Base-by-base conservation (phyloP, 2,329 filamentous ascomycete species). In the Ustilaginoidea virens region DNA sequence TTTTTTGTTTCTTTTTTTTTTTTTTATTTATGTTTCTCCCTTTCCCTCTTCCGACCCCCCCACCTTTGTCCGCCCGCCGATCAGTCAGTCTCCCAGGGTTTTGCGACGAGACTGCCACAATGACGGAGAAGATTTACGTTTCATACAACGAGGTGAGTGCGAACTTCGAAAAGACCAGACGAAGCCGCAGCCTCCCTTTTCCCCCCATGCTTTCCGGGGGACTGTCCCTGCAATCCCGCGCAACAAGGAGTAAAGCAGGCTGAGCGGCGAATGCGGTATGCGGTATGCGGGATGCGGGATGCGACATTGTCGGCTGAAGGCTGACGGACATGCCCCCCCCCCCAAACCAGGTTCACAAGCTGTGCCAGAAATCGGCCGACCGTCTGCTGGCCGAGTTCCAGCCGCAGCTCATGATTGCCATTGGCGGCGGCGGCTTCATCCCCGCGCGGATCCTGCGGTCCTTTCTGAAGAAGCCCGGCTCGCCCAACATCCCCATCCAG, bases 281-380 rank as follows among this genome's bases (percentile, higher is more conserved):
- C n/a, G n/a, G n/a, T n/a, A n/a, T n/a, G n/a, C n/a, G n/a, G n/a
- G n/a, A n/a, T n/a, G n/a, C n/a, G n/a, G n/a, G n/a, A n/a, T n/a
- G n/a, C n/a, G n/a, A n/a, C n/a, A n/a, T n/a, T n/a, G n/a, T n/a
- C n/a, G n/a, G n/a, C n/a, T n/a, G n/a, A n/a, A n/a, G n/a, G n/a
- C n/a, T n/a, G n/a, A n/a, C n/a, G n/a, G n/a, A n/a, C n/a, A n/a
- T n/a, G n/a, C n/a, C n/a, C n/a, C n/a, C n/a, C n/a, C n/a, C n/a
- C n/a, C n/a, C n/a, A n/a, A n/a, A n/a, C n/a, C 22, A 96, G 86
- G 80, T 98, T 49, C 90, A 98, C 73, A 92, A 93, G 60, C 73
- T 96, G 51, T 98, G 90, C 66, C 80, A 94, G 60, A 67, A 78
- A 50, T 74, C 83, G 12, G 90, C 86, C 22, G 67, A 73, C 39